Base-by-base conservation (phyloP, 1,284 basidiomycete species). In the Porphyrellus sp. region DNA sequence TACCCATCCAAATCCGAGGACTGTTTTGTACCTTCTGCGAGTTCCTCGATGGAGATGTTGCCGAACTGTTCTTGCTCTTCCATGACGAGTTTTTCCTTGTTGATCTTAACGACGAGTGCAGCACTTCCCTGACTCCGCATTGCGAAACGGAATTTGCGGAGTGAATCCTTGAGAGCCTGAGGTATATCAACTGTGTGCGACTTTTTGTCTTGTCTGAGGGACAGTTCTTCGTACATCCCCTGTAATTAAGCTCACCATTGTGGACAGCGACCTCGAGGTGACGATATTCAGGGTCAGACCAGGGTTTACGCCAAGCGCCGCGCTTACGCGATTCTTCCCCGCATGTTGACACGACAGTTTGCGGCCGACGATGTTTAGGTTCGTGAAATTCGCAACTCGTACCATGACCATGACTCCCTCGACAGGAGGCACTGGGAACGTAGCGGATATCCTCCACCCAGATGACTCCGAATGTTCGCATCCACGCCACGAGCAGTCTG, bases 31-130 rank as follows among this genome's bases (percentile, higher is more conserved):
- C 91, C 91, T 73, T 94, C 87, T 13, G 83, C 89, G 35, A 95
- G 82, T 30, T 94, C 91, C 61, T 91, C 89, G 53, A 92, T 81
- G 53, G 76, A 78, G 56, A 90, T 83, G 56, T 82, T 74, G 66
- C 89, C 85, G 58, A 90, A 86, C 63, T 85, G 81, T 58, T 92
- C 89, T 31, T 86, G 88, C 63, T 91, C 85, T 63, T 88, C 86
- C 85, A 95, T 88, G 59, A 83, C 67, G 54, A 93, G 77, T 62
- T 83, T 77, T 40, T 77, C 69, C 76, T 91, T 92, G 77, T 93
- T 86, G 71, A 94, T 91, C 81, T 92, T 93, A 68, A 93, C 83
- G 56, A 92, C 77, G 57, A 94, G 74, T 5, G 90, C 92, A 23
- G 89, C 85, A 63, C 78, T 86, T 27, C 84, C 85, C 33, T 77